Conservation (phyloP, 164 flowering plant genomes). For the Malania oleifera region DNA sequence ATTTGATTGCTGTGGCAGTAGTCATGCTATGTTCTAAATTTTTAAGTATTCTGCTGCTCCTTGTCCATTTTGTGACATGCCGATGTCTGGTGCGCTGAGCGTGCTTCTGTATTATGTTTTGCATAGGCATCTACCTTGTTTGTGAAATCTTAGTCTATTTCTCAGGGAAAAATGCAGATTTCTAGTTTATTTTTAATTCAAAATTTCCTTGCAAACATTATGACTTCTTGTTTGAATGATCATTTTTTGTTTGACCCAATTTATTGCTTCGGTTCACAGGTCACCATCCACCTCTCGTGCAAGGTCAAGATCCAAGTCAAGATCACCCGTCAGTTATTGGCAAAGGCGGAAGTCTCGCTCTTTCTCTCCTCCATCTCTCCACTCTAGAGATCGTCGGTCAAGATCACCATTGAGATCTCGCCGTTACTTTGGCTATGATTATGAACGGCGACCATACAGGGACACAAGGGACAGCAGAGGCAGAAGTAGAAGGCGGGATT, state of each 20-base stretch:
- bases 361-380: conserved; percentile 62
- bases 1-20: too few species aligned
- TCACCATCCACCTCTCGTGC: conserved; percentile 54
- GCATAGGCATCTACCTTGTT: too few species aligned
- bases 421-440: conserved; percentile 43
- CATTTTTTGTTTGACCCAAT: not conserved
- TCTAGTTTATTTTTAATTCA: too few species aligned
- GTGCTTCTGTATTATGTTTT: too few species aligned
- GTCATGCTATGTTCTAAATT: too few species aligned
- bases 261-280: conserved; percentile 28
- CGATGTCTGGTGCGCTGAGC: too few species aligned
- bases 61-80: too few species aligned
- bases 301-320: conserved; percentile 71
- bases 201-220: too few species aligned
- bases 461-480: conserved; percentile 43
- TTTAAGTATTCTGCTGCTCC: too few species aligned
- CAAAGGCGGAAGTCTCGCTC: conserved; percentile 67
- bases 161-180: too few species aligned
- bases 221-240: too few species aligned
- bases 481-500: conserved; percentile 55
- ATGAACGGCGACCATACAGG: conserved; percentile 45
- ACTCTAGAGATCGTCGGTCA: conserved; percentile 53
- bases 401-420: conserved; percentile 77
- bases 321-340: conserved; percentile 62
- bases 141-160: too few species aligned